Evolutionary conservation across 208 protist genomes (phyloP).

Genomic region (Trypanosoma congolense): DNA sequence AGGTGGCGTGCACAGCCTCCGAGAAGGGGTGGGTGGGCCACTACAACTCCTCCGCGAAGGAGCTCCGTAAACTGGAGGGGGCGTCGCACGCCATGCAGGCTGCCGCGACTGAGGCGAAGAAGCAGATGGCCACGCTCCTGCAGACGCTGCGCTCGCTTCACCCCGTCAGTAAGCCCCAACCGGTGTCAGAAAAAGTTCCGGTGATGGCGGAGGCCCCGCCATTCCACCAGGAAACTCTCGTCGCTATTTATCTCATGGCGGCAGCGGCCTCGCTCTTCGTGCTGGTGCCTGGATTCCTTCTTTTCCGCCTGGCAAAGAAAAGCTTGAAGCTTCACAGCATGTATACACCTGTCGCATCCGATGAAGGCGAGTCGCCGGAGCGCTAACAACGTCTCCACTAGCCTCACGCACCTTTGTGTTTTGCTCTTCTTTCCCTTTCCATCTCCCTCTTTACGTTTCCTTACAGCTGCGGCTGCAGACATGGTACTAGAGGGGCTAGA

Average conservation of each 20-base stretch:
- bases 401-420: no score
- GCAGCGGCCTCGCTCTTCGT: background rate
- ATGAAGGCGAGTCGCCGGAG: no score
- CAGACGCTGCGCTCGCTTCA: background rate
- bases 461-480: no score
- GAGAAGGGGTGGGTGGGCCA: background rate
- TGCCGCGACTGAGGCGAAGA: background rate
- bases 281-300: background rate
- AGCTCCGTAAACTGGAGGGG: background rate
- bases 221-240: no score
- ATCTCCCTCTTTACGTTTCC: no score
- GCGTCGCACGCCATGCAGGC: background rate
- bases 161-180: background rate
- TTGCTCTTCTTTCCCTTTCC: no score
- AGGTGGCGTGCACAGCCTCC: background rate
- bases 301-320: background rate
- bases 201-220: background rate
- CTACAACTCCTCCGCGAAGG: background rate
- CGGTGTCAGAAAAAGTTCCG: background rate
- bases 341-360: background rate
- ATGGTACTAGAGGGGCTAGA: no score
- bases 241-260: background rate
- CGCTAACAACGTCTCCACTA: no score
- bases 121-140: background rate
- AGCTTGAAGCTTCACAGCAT: background rate